Base-by-base conservation (phyloP, 176 grass and related monocot genomes). In the Ensete glaucum region DNA sequence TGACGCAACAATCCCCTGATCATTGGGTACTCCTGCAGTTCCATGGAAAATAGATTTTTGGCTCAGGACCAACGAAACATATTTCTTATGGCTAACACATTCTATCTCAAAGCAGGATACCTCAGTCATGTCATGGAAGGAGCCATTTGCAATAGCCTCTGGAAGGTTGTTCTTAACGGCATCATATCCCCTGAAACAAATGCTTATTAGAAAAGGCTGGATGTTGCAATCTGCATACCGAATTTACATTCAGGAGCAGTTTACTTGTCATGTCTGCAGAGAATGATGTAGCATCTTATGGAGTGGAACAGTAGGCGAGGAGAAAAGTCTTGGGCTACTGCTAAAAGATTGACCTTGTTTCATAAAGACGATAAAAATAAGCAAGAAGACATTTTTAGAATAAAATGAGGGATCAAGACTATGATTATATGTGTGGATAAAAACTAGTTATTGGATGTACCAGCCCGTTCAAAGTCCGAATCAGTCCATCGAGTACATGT, bases 231-330 rank as follows among this genome's bases (percentile, higher is more conserved):
- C 17, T 6, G 12, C 19, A 62, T 26, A 58, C 4, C 3, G 25
- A 5, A 75, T n/a, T 73, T 24, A 24, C 11, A 75, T 20, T 17
- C 54, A 25, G 20, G 14, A 50, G 6, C 26, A 22, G 22, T 25
- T 65, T 66, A 52, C 75, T 62, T 54, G 49, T 77, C 43, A 77
- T 54, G 60, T 25, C n/a, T 53, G 50, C 75, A 77, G 50, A 77
- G 59, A 66, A 77, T 25, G 22, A 64, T 34, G 75, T 77, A 77
- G 13, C 75, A 77, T 77, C 75, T 77, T 62, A 77, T 64, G n/a
- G 64, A 21, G 26, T 54, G 58, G 50, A 77, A 77, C 50, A 77
- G 50, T 4, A 77, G 20, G 11, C 60, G 60, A 66, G 75, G 75
- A 66, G 59, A 77, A 77, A 26, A 24, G 11, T 66, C 60, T 27